These are phyloP conservation scores for Phytophthora gonapodyides DNA, from an alignment of 352 stramenopile genomes.

Conservation along the genomic window DNA sequence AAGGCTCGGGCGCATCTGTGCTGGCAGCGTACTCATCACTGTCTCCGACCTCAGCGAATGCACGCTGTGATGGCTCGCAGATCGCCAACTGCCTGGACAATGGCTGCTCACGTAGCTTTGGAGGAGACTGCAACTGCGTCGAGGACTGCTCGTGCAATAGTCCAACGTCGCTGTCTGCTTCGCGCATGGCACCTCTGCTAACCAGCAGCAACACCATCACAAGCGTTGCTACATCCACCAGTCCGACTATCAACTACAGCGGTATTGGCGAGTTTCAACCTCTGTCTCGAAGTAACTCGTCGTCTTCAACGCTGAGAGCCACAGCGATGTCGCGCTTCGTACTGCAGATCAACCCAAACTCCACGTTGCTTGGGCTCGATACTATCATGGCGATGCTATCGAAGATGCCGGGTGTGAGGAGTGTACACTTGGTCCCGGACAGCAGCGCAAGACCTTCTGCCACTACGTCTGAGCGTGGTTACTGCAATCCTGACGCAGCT, in stretches of 20 bases:
- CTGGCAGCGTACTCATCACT: slow-evolving; percentile 24
- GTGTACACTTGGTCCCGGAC: slow-evolving; percentile 47
- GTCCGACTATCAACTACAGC: slow-evolving; percentile 9
- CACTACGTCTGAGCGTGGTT: slow-evolving; percentile 1
- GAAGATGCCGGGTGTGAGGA: slow-evolving; percentile 44
- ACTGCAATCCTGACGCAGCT: background rate
- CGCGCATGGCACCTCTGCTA: slow-evolving; percentile 19
- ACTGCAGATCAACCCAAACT: slow-evolving; percentile 38
- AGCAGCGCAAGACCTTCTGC: background rate
- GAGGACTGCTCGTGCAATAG: slow-evolving; percentile 56
- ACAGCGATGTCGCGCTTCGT: slow-evolving; percentile 37
- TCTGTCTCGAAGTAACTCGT: slow-evolving; percentile 3
- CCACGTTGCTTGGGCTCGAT: slow-evolving; percentile 31
- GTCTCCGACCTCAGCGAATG: slow-evolving; percentile 23
- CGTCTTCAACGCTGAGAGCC: slow-evolving; percentile 8
- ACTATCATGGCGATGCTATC: slow-evolving; percentile 50
- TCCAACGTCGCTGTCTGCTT: slow-evolving; percentile 28
- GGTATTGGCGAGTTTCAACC: slow-evolving; percentile 11
- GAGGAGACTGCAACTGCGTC: slow-evolving; percentile 65
- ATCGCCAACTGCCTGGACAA: slow-evolving; percentile 68
- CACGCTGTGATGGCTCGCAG: slow-evolving; percentile 41
- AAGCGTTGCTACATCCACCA: slow-evolving; percentile 16
- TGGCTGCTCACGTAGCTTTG: slow-evolving; percentile 67
- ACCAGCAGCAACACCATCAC: slow-evolving; percentile 30
- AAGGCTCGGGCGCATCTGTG: slow-evolving; percentile 12